Conservation (phyloP, 805 yeast genomes). For the Myxozyma lipomycoides region DNA sequence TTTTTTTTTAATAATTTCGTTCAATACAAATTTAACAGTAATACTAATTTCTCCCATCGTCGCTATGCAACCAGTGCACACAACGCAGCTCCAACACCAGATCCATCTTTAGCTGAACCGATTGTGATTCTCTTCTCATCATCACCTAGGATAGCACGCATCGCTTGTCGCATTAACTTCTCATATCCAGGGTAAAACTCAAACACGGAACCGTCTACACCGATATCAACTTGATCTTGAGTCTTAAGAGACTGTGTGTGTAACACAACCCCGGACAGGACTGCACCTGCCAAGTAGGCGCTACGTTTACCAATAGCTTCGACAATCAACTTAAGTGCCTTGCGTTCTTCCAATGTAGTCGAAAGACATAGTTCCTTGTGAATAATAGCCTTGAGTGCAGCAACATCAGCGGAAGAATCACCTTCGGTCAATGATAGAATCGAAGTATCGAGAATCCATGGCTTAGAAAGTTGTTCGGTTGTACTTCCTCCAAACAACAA, state of each 20-base stretch:
- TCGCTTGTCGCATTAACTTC: slow-evolving; percentile 73
- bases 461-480: slow-evolving; percentile 45
- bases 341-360: slow-evolving; percentile 64
- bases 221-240: slow-evolving; percentile 81
- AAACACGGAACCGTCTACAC: slow-evolving; percentile 92
- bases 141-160: slow-evolving; percentile 49
- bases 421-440: slow-evolving; percentile 82
- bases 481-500: slow-evolving; percentile 45
- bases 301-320: slow-evolving; percentile 81
- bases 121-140: slow-evolving; percentile 72
- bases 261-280: slow-evolving; percentile 73
- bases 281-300: slow-evolving; percentile 85
- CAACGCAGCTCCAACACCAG: slow-evolving; percentile 96
- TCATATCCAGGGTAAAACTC: slow-evolving; percentile 91
- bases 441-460: slow-evolving; percentile 77
- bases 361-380: slow-evolving; percentile 54
- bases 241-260: slow-evolving; percentile 65
- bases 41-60: too few species aligned
- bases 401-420: slow-evolving; percentile 70
- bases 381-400: slow-evolving; percentile 48
- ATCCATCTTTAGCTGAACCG: slow-evolving; percentile 87
- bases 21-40: too few species aligned
- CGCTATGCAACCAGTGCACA: slow-evolving; percentile 58
- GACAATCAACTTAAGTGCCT: slow-evolving; percentile 66
- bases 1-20: too few species aligned